A percentile compares a stretch with the other conserved stretches of the same genome.
These are phyloP conservation scores for Rosellinia necatrix DNA, from an alignment of 2,329 filamentous ascomycete species.

Conservation along the genomic window DNA sequence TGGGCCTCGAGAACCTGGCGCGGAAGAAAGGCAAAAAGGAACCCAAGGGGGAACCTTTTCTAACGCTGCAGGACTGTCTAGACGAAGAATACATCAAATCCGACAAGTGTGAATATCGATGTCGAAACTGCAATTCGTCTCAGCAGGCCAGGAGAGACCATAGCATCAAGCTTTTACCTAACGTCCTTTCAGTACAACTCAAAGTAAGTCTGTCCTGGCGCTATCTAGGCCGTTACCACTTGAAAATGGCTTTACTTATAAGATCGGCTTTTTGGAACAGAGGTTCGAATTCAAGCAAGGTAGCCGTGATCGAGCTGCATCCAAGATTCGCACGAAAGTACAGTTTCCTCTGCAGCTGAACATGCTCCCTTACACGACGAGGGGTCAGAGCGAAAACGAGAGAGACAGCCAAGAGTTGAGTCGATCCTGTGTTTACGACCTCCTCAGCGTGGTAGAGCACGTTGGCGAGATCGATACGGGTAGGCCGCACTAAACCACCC, in stretches of 20 bases:
- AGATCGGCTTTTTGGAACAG: constrained; percentile 42
- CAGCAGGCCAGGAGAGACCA: constrained; percentile 85
- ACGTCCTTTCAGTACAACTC: constrained; percentile 88
- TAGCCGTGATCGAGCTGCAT: constrained; percentile 68
- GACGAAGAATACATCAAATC: constrained; percentile 84
- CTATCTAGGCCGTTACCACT: not conserved
- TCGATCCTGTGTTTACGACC: constrained; percentile 78
- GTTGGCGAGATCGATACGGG: constrained; percentile 89
- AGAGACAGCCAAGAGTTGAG: constrained; percentile 60
- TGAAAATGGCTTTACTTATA: not conserved
- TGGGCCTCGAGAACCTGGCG: constrained; percentile 77
- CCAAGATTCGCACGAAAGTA: constrained; percentile 87
- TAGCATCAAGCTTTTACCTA: constrained; percentile 81
- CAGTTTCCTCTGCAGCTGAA: constrained; percentile 86
- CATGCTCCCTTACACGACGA: constrained; percentile 86
- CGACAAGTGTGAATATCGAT: constrained; percentile 89
- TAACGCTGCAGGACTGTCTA: constrained; percentile 74
- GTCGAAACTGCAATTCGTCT: constrained; percentile 75
- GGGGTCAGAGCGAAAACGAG: constrained; percentile 56
- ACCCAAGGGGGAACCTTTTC: constrained; percentile 51
- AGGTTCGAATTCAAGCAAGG: constrained; percentile 75
- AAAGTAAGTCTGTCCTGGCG: constrained; percentile 63
- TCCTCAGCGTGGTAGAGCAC: constrained; percentile 89
- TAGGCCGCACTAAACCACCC: constrained; percentile 29
- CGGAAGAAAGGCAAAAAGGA: constrained; percentile 67